Base-by-base conservation (phyloP, 345 rosid genomes). In the Pugionium cornutum region DNA sequence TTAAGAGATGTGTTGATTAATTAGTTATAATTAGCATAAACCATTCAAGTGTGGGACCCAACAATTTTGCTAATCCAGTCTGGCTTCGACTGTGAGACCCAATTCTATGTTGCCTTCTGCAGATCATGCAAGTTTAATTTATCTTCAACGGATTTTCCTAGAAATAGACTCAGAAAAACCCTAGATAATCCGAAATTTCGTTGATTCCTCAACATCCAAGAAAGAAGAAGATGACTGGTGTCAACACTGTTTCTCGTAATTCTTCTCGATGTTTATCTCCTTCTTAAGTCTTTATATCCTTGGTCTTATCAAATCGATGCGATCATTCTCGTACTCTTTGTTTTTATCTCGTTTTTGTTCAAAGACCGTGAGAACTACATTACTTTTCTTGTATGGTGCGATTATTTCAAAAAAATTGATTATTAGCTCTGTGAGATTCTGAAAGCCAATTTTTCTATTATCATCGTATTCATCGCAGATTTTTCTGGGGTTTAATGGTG, bases 21-120 rank as follows among this genome's bases (percentile, higher is more conserved):
- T n/a, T 39, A 18, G 31, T 43, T 65, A 40, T 6, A 58, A 68
- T 60, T 69, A 60, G 60, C 73, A 7, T 60, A 60, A 69, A 66
- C 8, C 32, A 42, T 6, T n/a, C 8, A 3, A 33, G 5, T 8
- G 67, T 60, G 60, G 67, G 74, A 52, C 61, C 73, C 40, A 6
- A 31, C 3, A 18, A 41, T 50, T 7, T 5, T 59, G n/a, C 10
- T 60, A 69, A 69, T 60, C 31, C 61, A 69, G 74, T 56, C 67
- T 60, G 73, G 46, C 66, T 49, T 1, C n/a, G 9, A 4, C 39
- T 10, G 36, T 28, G 25, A 46, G 57, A 53, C 18, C 68, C 41
- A 70, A 69, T 53, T 62, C 55, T 45, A 9, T 29, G 55, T 52
- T 69, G 60, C 51, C 68, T 64, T 29, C 5, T 64, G 48, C 11